These are phyloP conservation scores for Backusella morwellensis DNA, from an alignment of 192 early-diverging fungal species.

Conservation along the genomic window DNA sequence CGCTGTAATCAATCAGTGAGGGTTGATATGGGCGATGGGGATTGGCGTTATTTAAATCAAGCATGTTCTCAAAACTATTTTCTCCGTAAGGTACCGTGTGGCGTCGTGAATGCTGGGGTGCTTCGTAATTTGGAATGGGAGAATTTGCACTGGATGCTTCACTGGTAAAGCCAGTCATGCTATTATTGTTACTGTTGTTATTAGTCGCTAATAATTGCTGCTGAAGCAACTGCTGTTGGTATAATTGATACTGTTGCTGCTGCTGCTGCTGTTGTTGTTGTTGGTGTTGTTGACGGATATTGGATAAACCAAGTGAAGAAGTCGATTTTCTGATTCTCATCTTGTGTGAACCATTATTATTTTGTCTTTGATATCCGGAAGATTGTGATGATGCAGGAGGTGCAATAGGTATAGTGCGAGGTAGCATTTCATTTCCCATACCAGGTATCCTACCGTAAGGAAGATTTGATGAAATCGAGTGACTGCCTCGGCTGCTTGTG, in stretches of 20 bases:
- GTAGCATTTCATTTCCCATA: neutral
- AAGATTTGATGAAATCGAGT: neutral
- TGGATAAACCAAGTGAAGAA: neutral
- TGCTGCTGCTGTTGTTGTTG: neutral
- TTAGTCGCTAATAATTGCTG: neutral
- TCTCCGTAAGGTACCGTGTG: neutral
- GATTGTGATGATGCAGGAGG: slow-evolving; percentile 8
- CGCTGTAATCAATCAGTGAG: neutral
- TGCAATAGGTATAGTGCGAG: neutral
- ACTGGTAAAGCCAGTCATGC: neutral
- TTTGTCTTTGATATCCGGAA: neutral
- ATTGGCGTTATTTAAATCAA: neutral
- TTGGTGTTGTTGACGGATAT: neutral
- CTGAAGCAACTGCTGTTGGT: neutral
- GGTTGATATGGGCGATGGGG: slow-evolving; percentile 11
- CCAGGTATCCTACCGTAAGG: neutral
- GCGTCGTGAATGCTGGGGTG: neutral
- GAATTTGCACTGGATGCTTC: neutral
- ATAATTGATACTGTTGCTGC: neutral
- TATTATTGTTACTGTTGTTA: neutral
- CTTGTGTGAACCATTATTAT: neutral
- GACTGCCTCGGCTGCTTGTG: neutral
- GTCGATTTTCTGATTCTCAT: slow-evolving; percentile 8
- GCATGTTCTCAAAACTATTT: neutral
- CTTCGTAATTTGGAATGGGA: neutral